These are phyloP conservation scores for Chrysanthemum seticuspe DNA, from an alignment of 129 eudicot genomes.

Conservation along the genomic window DNA sequence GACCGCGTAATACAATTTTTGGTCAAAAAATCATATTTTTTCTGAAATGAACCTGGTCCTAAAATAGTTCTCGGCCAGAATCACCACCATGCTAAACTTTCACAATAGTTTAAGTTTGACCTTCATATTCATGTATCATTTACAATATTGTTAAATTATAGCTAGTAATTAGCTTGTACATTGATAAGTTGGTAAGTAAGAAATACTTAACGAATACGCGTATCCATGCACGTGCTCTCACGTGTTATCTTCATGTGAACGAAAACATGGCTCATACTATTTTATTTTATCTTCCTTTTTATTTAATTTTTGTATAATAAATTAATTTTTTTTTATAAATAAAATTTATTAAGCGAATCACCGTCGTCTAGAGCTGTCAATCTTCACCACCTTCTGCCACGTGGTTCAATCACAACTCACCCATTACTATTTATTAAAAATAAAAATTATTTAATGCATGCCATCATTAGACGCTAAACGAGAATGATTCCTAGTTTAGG, in stretches of 20 bases:
- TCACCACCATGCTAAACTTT: no score
- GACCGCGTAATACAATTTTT: no score
- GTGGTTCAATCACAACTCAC: constrained; percentile 37
- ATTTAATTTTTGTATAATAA: no score
- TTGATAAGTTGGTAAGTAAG: no score
- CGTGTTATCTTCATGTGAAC: constrained; percentile 50
- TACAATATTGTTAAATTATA: no score
- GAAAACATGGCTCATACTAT: neutral
- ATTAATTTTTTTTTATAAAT: no score
- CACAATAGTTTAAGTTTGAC: no score
- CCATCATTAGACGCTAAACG: constrained; percentile 23
- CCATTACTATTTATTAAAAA: constrained; percentile 4
- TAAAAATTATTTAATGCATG: neutral
- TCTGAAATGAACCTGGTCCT: no score
- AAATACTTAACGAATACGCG: constrained; percentile 18
- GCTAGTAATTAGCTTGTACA: no score
- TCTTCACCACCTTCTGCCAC: constrained; percentile 43
- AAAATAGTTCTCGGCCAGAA: no score
- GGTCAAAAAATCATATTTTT: no score
- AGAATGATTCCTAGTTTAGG: constrained; percentile 24
- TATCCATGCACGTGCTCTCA: constrained; percentile 46
- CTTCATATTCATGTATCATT: no score
- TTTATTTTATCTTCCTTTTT: constrained; percentile 15
- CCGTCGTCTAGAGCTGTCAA: constrained; percentile 47
- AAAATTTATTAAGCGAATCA: constrained; percentile 16